phyloP scores from a whole-genome alignment of 2,329 filamentous ascomycete species.

The Periconia digitata region DNA sequence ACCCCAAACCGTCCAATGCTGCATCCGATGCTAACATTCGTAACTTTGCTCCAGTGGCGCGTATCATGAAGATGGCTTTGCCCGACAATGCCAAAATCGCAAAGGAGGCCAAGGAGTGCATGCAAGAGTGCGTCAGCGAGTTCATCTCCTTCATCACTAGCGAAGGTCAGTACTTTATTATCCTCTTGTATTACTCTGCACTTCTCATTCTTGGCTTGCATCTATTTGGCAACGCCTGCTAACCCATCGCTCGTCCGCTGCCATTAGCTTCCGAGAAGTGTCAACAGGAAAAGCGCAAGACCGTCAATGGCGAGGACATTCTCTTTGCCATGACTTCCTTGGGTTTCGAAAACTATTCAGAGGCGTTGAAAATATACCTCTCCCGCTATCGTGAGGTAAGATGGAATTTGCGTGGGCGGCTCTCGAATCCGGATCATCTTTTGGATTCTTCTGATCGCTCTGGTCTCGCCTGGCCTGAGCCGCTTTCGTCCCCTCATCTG shows the following conservation, averaged over 20 bases:
- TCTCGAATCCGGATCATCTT: too few species aligned
- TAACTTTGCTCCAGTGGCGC: slow-evolving; percentile 92
- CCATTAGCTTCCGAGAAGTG: slow-evolving; percentile 98
- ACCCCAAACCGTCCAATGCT: slow-evolving; percentile 25
- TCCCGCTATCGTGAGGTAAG: slow-evolving; percentile 97
- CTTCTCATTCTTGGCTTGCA: slow-evolving; percentile 6
- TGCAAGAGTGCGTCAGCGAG: slow-evolving; percentile 99
- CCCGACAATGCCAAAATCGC: slow-evolving; percentile 99
- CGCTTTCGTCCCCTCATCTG: too few species aligned
- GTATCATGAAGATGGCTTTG: slow-evolving; percentile 97
- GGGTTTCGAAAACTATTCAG: slow-evolving; percentile 97
- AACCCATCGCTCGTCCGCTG: slow-evolving; percentile 8
- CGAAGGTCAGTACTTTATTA: slow-evolving; percentile 69
- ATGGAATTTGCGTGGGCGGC: slow-evolving; percentile 33
- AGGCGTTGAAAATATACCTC: slow-evolving; percentile 96
- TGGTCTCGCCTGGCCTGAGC: too few species aligned
- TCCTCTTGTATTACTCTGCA: too few species aligned
- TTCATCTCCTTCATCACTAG: slow-evolving; percentile 99
- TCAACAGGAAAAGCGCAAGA: slow-evolving; percentile 99
- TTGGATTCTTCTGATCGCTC: too few species aligned
- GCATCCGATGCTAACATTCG: slow-evolving; percentile 87
- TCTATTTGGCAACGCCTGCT: slow-evolving; percentile 10
- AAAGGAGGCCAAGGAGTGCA: slow-evolving; percentile 98
- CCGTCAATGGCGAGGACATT: slow-evolving; percentile 98
- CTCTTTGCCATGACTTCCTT: slow-evolving; percentile 98